Conservation (phyloP, 148 eudicot genomes). For the Nepenthes mirabilis region DNA sequence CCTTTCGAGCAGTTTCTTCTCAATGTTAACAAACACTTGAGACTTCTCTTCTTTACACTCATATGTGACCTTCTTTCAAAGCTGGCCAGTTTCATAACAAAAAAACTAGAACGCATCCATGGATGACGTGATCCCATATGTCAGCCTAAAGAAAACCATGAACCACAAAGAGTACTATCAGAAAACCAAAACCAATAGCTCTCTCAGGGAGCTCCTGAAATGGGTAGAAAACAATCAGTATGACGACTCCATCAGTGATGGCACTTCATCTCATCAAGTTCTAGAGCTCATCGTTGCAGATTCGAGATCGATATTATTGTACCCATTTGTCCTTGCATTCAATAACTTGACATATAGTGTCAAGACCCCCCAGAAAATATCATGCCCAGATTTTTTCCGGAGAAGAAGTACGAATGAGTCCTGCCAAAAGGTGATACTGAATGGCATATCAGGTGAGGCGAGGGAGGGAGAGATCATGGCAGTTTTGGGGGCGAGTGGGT, state of each 20-base stretch:
- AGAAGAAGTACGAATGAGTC: slow-evolving; percentile 1
- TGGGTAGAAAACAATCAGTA: slow-evolving; percentile 21
- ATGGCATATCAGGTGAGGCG: slow-evolving; percentile 62
- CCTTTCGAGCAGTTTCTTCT: too few relatives aligned
- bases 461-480: slow-evolving; percentile 82
- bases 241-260: slow-evolving; percentile 18
- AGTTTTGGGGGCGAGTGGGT: slow-evolving; percentile 85
- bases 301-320: background rate
- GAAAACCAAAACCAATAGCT: slow-evolving; percentile 21
- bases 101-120: too few relatives aligned
- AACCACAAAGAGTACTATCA: slow-evolving; percentile 36
- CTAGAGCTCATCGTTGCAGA: slow-evolving; percentile 15
- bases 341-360: slow-evolving; percentile 57
- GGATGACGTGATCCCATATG: slow-evolving; percentile 29
- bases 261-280: slow-evolving; percentile 18
- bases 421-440: slow-evolving; percentile 29
- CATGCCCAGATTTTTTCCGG: slow-evolving; percentile 9
- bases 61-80: too few relatives aligned
- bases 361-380: slow-evolving; percentile 19
- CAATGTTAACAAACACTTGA: too few relatives aligned
- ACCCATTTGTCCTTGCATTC: slow-evolving; percentile 58
- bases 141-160: slow-evolving; percentile 39
- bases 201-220: slow-evolving; percentile 52
- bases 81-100: too few relatives aligned
- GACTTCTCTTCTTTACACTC: too few relatives aligned